phyloP scores from a whole-genome alignment of 202 grass and related monocot species.

The Zoysia matrella region DNA sequence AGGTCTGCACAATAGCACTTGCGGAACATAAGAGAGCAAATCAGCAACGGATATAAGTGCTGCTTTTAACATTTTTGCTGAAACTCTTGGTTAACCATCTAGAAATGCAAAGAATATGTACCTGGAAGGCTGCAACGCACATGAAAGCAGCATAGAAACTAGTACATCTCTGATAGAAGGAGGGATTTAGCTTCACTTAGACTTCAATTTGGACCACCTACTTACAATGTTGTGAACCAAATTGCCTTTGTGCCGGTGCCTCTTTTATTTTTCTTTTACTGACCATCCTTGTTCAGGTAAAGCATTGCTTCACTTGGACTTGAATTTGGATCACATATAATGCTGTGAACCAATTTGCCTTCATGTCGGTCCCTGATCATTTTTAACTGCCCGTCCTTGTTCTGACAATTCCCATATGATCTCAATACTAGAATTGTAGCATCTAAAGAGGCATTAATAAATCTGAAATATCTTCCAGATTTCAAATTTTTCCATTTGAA shows the following conservation, averaged over 20 bases:
- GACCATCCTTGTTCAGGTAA: neutral
- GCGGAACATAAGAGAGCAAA: neutral
- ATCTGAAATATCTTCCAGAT: conserved; percentile 22
- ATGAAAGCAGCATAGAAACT: conserved; percentile 20
- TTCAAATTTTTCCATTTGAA: neutral
- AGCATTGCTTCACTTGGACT: neutral
- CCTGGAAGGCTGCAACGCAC: neutral
- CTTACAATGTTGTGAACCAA: conserved; percentile 23
- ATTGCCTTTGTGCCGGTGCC: neutral
- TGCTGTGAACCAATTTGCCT: neutral
- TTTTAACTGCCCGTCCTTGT: neutral
- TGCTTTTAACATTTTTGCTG: neutral
- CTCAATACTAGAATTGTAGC: neutral
- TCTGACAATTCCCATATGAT: neutral
- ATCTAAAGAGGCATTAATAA: neutral
- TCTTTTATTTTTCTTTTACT: neutral
- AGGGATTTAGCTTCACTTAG: neutral
- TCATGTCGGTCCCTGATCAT: neutral
- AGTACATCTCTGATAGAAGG: neutral
- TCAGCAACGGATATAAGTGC: neutral
- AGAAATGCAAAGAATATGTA: neutral
- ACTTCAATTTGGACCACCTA: conserved; percentile 15
- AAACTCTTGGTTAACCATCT: neutral
- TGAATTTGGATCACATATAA: conserved; percentile 34
- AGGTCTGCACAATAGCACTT: neutral